Base-by-base conservation (phyloP, 805 yeast genomes). In the Zygoascus bituminiphila region DNA sequence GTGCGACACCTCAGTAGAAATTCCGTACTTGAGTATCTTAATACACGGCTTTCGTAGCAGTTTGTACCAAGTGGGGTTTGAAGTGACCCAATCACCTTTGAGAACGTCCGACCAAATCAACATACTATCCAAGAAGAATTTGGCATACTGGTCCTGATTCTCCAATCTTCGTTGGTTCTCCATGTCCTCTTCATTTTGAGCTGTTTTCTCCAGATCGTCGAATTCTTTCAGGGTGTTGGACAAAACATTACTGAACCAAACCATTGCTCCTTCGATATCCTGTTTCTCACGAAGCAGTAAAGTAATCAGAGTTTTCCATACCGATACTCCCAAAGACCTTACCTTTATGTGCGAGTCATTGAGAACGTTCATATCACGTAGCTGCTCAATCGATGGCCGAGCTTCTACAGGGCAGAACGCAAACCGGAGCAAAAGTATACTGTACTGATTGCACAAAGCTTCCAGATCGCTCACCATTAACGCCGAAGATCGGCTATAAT, bases 261-360 rank as follows among this genome's bases (percentile, higher is more conserved):
- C 44, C 31, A 44, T 19, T 3, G 26, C 35, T 24, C 19, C 22
- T 2, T 20, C 20, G 14, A 45, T 15, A 31, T 44, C 45, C 20
- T 45, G 39, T 17, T 25, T 23, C 9, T 26, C 39, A n/a, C 20
- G 15, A 7, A 48, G 14, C 17, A 44, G 39, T 24, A 40, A 6
- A 10, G 14, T 24, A 2, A 39, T 33, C 10, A 23, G 19, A 9
- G 31, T 8, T 17, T 33, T 29, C 45, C 51, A 48, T 8, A 42
- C 48, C 9, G 17, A 19, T 2, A 40, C 15, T 4, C 51, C 39
- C 21, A 48, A 20, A 29, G 24, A 21, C 19, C 51, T 20, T 5
- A 31, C 51, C 12, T 29, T 26, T 7, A 48, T 48, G 24, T 48
- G 51, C 5, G 51, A 48, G 24, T 44, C 48, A n/a, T 25, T 24